Evolutionary conservation across 2,329 filamentous ascomycete species (phyloP), one percentile per base, ranked within the genome.

Genomic region (Xylariaceae sp.): DNA sequence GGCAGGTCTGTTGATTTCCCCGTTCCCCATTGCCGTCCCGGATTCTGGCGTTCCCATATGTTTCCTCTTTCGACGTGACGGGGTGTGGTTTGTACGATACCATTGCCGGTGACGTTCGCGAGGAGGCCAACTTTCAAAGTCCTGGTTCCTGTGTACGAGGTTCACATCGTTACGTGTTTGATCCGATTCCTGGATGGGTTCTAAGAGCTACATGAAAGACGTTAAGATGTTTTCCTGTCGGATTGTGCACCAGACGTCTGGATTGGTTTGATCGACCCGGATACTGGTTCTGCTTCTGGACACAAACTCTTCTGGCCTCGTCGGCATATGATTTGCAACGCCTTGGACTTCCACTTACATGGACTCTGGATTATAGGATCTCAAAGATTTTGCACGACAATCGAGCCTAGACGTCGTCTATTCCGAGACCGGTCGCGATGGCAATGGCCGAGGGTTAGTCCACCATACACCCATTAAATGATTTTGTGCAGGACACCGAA

Each of bases 331-430:
- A 71, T 69, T 62, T 67, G 64, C 61, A 66, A 63, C 70, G 73
- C 78, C 82, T 80, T 79, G 70, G 82, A 84, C 75, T 79, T 84
- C 68, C 79, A 92, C 89, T 92, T 90, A 94, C 88, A 82, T 83
- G 84, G 83, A 84, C 77, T 82, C 82, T 86, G 83, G 82, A 80
- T 87, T 45, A 79, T 92, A 99, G 94, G 94, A 99, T 78, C 87
- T 99, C 57, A 99, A 99, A 89, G 94, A 99, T 76, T 99, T 99
- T 78, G 94, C 94, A 64, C 92, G 94, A 74, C 90, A 95, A 76
- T 95, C 93, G 75, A 92, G 92, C 76, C 85, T 96, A 76, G 94
- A 97, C 75, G 94, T 99, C 66, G 94, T 99, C 71, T 99, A 96
- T 76, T 97, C 92, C 66, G 94, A 99, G 79, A 95, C 95, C 62